Base-by-base conservation (phyloP, 495 filamentous ascomycete species). In the Hypoxylon subgilvum region DNA sequence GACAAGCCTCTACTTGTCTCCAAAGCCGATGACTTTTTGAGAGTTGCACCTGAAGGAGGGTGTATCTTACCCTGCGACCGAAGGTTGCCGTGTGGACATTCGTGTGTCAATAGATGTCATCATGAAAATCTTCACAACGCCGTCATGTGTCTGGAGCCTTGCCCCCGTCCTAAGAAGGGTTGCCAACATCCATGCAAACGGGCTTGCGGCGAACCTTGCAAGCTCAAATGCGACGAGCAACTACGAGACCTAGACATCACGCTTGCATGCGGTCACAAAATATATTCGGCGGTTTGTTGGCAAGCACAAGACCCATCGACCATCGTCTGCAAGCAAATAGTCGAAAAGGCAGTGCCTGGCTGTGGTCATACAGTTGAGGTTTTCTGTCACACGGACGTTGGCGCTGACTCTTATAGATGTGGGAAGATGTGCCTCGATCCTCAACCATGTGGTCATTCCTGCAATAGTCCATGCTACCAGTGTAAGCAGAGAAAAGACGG, bases 61-160 rank as follows among this genome's bases (percentile, higher is more conserved):
- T 94, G 90, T 59, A 65, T 69, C 49, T 67, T 79, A 13, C 76
- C 60, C 10, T 95, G 90, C 55, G 75, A 72, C 4, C 71, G 77
- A 45, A 74, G 85, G 25, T 77, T 92, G n/a, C 23, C 57, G 0
- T 93, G 91, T 61, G 90, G 90, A 0, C 89, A 94, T 73, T 64
- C 79, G 0, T 96, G 91, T 65, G 65, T 72, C 16, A 81, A 80
- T 23, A 84, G 81, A 63, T 93, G 89, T 58, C 91, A 96, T 72
- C 85, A 88, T 0, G 69, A 82, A 3, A 22, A 76, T 1, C 71
- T 92, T 7, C 90, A 93, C 61, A 69, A 82, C 9, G 82, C 80
- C 3, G 79, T 87, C 14, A 67, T 68, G 14, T 94, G 89, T 57
- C 69, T 80, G 14, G 80, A 89, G 64, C 71, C 72, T 1, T 92